Percentiles rank a stretch among this genome's conserved stretches.
Evolutionary conservation across 768 basidiomycete species (phyloP).

Genomic region (Gyrodon lividus): DNA sequence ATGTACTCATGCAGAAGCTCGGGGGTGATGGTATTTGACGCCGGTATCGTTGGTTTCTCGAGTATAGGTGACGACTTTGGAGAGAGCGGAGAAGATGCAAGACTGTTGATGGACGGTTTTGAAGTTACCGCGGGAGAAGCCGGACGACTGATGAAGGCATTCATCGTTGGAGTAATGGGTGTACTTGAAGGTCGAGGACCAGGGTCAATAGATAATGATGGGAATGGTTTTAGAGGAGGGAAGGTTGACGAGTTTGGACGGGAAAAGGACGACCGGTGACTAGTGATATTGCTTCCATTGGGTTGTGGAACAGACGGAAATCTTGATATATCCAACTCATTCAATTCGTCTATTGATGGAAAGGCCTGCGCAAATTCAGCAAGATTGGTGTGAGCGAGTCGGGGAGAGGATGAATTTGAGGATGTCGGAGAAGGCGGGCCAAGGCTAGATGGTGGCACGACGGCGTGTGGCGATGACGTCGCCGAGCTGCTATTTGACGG

Average conservation of each 20-base stretch:
- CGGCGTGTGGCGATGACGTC: slow-evolving; percentile 53
- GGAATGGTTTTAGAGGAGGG: slow-evolving; percentile 37
- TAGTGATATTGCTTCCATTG: slow-evolving; percentile 32
- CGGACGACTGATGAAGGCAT: slow-evolving; percentile 60
- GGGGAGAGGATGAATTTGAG: slow-evolving; percentile 65
- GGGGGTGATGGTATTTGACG: slow-evolving; percentile 59
- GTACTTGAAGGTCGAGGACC: slow-evolving; percentile 68
- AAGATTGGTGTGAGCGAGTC: slow-evolving; percentile 38
- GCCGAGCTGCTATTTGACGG: slow-evolving; percentile 32
- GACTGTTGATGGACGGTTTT: slow-evolving; percentile 42
- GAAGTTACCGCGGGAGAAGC: slow-evolving; percentile 51
- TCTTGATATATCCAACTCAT: slow-evolving; percentile 49
- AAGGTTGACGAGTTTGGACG: slow-evolving; percentile 32
- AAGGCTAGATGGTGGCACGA: slow-evolving; percentile 68
- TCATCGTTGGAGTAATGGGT: slow-evolving; percentile 58
- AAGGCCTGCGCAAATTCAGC: slow-evolving; percentile 66
- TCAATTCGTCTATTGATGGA: slow-evolving; percentile 75
- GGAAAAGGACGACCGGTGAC: slow-evolving; percentile 18
- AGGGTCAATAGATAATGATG: slow-evolving; percentile 43
- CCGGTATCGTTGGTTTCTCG: slow-evolving; percentile 50
- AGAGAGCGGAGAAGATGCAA: slow-evolving; percentile 33
- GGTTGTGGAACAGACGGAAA: slow-evolving; percentile 48
- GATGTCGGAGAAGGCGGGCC: slow-evolving; percentile 78
- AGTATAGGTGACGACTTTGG: slow-evolving; percentile 28
- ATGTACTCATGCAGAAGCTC: slow-evolving; percentile 60